Evolutionary conservation across 768 basidiomycete genomes (phyloP).

Genomic region (Russula ochroleuca): DNA sequence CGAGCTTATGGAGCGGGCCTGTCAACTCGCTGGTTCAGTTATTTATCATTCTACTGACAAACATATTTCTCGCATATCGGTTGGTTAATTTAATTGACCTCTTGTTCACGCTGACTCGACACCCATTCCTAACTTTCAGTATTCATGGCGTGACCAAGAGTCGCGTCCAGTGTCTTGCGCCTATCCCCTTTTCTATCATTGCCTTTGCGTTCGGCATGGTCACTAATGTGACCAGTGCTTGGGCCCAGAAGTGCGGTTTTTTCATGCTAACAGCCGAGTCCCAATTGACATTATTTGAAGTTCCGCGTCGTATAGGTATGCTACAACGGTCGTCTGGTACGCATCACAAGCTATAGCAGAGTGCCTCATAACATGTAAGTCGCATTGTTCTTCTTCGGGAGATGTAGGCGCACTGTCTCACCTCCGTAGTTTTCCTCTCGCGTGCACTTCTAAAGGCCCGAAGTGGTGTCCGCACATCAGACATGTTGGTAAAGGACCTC

Average conservation of each 20-base stretch:
- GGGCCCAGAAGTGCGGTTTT: not conserved
- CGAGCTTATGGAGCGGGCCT: not conserved
- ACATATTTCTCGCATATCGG: not conserved
- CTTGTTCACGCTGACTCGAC: not conserved
- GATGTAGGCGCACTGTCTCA: not conserved
- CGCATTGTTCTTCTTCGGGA: not conserved
- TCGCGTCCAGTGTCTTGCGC: not conserved
- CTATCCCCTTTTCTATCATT: not conserved
- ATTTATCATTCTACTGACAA: not conserved
- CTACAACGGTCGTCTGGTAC: not conserved
- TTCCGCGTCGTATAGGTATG: not conserved
- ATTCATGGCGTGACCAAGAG: not conserved
- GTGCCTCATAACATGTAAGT: slow-evolving; percentile 5
- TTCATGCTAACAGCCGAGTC: not conserved
- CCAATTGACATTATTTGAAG: not conserved
- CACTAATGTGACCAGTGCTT: not conserved
- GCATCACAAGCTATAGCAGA: not conserved
- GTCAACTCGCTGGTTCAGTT: slow-evolving; percentile 6
- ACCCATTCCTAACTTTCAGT: not conserved
- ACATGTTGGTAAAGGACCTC: not conserved
- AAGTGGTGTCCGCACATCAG: not conserved
- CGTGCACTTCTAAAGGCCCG: slow-evolving; percentile 6
- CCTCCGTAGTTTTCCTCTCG: not conserved
- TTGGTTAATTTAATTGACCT: not conserved
- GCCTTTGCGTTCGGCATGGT: slow-evolving; percentile 3